A percentile compares a stretch with the other conserved stretches of the same genome.
These are phyloP conservation scores for Excoecaria agallocha DNA, from an alignment of 345 rosid species.

Conservation along the genomic window DNA sequence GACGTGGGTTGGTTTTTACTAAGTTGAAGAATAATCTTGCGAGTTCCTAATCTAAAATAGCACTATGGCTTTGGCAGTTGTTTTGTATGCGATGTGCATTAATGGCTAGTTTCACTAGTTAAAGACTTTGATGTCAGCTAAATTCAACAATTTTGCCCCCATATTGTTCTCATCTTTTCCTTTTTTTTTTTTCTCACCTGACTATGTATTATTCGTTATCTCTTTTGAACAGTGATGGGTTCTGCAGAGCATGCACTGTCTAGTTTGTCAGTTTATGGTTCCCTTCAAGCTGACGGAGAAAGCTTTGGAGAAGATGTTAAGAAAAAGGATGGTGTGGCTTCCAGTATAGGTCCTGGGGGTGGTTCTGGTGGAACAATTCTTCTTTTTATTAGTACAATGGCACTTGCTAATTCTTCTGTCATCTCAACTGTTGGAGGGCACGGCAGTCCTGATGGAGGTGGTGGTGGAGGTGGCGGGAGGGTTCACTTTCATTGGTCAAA, in stretches of 20 bases:
- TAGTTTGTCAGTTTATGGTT: conserved; percentile 73
- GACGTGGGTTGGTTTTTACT: background rate
- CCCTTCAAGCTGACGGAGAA: conserved; percentile 78
- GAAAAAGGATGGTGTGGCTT: conserved; percentile 29
- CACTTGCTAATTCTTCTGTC: conserved; percentile 49
- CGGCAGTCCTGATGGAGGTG: conserved; percentile 77
- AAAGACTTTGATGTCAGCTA: background rate
- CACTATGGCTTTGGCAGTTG: background rate
- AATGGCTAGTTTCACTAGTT: background rate
- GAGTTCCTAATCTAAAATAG: too few relatives aligned
- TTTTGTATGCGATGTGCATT: background rate
- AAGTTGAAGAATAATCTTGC: background rate
- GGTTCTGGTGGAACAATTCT: conserved; percentile 96
- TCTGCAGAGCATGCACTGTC: conserved; percentile 78
- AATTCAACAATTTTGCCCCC: background rate
- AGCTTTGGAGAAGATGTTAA: conserved; percentile 56
- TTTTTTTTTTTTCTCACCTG: background rate
- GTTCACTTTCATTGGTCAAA: conserved; percentile 89
- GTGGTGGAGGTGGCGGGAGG: conserved; percentile 97
- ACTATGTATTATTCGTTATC: background rate
- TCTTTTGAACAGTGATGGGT: conserved; percentile 75
- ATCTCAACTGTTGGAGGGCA: conserved; percentile 74
- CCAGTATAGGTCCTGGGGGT: conserved; percentile 78
- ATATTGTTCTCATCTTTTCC: background rate
- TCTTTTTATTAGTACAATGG: conserved; percentile 55